Conservation (phyloP, 116 monocot species). For the Phalaenopsis hybrid region DNA sequence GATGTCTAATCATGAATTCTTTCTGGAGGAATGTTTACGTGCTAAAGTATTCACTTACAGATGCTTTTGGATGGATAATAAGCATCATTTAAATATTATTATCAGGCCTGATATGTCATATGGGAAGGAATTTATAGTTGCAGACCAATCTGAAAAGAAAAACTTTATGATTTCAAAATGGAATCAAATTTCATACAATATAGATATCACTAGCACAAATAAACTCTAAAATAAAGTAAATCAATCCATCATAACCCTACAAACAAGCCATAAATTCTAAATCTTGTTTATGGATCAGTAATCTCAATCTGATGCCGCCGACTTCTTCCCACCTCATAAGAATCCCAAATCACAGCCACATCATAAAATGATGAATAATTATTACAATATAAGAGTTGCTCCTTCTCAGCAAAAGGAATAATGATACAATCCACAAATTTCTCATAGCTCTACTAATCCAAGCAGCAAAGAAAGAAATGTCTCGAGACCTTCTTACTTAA, state of each 20-base stretch:
- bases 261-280: background rate
- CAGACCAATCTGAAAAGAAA: background rate
- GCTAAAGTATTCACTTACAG: no score
- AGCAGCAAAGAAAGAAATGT: no score
- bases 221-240: no score
- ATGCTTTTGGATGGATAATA: no score
- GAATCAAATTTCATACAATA: background rate
- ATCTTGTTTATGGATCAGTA: background rate
- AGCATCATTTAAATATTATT: no score
- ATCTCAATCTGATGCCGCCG: background rate
- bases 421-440: background rate
- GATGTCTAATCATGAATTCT: no score
- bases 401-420: background rate
- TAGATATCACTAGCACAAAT: background rate
- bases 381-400: background rate
- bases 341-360: background rate
- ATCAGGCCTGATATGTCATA: no score
- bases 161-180: background rate
- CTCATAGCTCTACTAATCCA: no score
- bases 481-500: no score
- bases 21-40: no score
- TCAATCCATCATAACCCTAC: no score
- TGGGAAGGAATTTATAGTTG: no score
- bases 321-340: background rate
- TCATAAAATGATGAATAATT: background rate